Conservation (phyloP, 2,329 filamentous ascomycete species). For the Blastomyces parvus region DNA sequence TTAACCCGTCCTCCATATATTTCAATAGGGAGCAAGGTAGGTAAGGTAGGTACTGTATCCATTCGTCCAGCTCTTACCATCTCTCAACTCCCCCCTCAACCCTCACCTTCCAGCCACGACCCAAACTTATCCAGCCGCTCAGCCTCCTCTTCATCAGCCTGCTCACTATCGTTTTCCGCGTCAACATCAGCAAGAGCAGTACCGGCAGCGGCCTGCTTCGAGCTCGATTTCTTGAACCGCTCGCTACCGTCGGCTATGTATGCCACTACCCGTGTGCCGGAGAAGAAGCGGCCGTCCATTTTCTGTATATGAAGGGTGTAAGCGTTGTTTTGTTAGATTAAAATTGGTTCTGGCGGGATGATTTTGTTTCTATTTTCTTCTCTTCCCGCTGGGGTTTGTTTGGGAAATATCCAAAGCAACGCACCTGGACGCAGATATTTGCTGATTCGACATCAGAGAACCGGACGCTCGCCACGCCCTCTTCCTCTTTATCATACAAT, state of each 20-base stretch:
- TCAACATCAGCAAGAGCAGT: constrained; percentile 35
- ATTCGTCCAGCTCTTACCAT: neutral
- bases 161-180: constrained; percentile 33
- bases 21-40: too few species aligned
- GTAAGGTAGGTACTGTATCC: too few species aligned
- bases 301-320: constrained; percentile 28
- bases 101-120: constrained; percentile 32
- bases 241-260: constrained; percentile 62
- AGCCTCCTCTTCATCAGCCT: constrained; percentile 36
- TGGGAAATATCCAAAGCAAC: constrained; percentile 12
- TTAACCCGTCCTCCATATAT: too few species aligned
- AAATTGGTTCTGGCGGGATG: neutral
- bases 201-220: constrained; percentile 32
- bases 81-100: too few species aligned
- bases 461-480: constrained; percentile 75
- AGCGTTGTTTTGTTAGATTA: neutral
- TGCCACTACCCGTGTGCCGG: constrained; percentile 60
- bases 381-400: too few species aligned
- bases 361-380: neutral
- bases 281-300: constrained; percentile 76
- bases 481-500: constrained; percentile 75
- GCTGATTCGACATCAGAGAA: constrained; percentile 66
- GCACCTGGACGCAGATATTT: constrained; percentile 53
- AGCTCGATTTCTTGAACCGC: constrained; percentile 59
- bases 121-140: constrained; percentile 41